Evolutionary conservation across 352 stramenopile genomes (phyloP).

Genomic region (Phytophthora multivora): DNA sequence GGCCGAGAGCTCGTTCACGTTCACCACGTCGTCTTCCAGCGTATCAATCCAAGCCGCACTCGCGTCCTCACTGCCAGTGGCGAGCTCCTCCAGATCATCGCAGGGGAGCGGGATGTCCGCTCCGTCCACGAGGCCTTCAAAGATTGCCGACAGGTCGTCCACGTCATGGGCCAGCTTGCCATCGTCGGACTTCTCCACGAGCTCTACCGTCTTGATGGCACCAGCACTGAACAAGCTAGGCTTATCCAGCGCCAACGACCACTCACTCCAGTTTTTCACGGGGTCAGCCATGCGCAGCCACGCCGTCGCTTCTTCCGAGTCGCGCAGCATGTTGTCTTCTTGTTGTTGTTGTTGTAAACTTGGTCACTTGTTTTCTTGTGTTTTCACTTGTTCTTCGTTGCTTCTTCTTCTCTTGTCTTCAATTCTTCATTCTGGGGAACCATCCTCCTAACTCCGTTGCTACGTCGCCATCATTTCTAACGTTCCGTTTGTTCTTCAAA

Average conservation of each 20-base stretch:
- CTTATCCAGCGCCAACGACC: slow-evolving; percentile 51
- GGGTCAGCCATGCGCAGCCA: slow-evolving; percentile 60
- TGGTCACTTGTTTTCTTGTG: slow-evolving; percentile 47
- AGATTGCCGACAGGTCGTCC: slow-evolving; percentile 76
- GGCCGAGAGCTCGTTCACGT: slow-evolving; percentile 74
- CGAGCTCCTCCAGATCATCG: slow-evolving; percentile 44
- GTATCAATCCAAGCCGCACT: slow-evolving; percentile 62
- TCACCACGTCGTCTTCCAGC: slow-evolving; percentile 69
- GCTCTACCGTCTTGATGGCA: slow-evolving; percentile 28
- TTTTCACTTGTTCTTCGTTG: slow-evolving; percentile 40
- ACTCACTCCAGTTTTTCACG: slow-evolving; percentile 57
- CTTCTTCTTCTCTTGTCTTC: slow-evolving; percentile 75
- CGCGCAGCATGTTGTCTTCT: slow-evolving; percentile 59
- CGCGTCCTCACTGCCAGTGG: slow-evolving; percentile 17
- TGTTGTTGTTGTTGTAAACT: slow-evolving; percentile 39
- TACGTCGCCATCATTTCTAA: slow-evolving; percentile 82
- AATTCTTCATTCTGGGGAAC: slow-evolving; percentile 81
- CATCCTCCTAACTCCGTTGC: slow-evolving; percentile 80
- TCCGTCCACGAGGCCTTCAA: slow-evolving; percentile 70
- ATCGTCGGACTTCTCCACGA: slow-evolving; percentile 75
- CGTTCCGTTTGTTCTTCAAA: slow-evolving; percentile 72
- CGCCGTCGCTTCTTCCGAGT: slow-evolving; percentile 59
- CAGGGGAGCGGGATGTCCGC: slow-evolving; percentile 64
- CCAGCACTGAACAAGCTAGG: slow-evolving; percentile 24
- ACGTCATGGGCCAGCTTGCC: slow-evolving; percentile 77